phyloP scores from a whole-genome alignment of 306 rosid genomes.

The Inga oerstediana region DNA sequence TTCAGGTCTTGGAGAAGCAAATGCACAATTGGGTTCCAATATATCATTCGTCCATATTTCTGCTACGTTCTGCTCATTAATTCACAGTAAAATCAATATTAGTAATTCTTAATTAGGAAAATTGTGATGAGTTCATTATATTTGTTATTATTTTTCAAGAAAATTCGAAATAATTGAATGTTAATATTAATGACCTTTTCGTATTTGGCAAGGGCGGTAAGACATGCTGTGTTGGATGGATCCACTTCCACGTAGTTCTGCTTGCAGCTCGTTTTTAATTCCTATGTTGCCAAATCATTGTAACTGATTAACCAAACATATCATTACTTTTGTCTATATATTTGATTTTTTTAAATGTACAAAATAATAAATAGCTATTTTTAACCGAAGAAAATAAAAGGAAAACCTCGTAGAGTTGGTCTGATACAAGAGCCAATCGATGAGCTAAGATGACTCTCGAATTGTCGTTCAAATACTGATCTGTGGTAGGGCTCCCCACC shows the following conservation, averaged over 20 bases:
- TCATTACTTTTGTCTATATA: not conserved
- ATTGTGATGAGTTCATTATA: not conserved
- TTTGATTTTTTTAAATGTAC: not conserved
- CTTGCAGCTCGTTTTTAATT: not conserved
- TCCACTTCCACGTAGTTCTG: not conserved
- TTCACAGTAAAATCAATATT: not conserved
- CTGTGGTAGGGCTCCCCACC: constrained; percentile 30
- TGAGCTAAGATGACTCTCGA: constrained; percentile 28
- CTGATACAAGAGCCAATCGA: constrained; percentile 33
- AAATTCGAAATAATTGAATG: not conserved
- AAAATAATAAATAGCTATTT: not conserved
- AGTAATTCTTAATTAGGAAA: not conserved
- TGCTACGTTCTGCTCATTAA: constrained; percentile 3
- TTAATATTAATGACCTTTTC: not conserved
- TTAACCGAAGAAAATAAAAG: not conserved
- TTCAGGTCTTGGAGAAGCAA: constrained; percentile 19
- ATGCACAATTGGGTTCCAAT: constrained; percentile 26
- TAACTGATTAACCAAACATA: not conserved
- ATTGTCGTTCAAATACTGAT: constrained; percentile 12
- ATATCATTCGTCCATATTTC: not conserved
- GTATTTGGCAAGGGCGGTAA: not conserved
- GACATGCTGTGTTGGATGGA: not conserved
- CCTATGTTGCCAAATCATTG: not conserved
- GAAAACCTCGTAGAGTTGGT: constrained; percentile 31
- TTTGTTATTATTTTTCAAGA: not conserved